These are phyloP conservation scores for Teratosphaeria zuluensis DNA, from an alignment of 2,329 filamentous ascomycete species.

Conservation along the genomic window DNA sequence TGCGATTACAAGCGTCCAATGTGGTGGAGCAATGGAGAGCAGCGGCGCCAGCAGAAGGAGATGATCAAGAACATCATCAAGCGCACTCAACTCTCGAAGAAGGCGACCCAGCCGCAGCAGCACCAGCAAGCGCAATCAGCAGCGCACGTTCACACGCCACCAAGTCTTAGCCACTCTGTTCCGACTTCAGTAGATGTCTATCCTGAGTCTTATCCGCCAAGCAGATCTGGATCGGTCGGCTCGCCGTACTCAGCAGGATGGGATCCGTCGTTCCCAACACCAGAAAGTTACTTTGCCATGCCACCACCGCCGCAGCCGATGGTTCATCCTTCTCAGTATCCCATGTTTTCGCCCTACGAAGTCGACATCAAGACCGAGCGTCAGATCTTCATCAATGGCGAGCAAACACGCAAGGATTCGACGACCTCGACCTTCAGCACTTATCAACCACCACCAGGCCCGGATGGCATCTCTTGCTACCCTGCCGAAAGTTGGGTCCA, in stretches of 20 bases:
- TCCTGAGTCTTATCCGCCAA: slow-evolving; percentile 63
- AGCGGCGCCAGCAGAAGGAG: slow-evolving; percentile 79
- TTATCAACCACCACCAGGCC: slow-evolving; percentile 68
- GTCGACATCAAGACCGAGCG: slow-evolving; percentile 93
- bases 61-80: slow-evolving; percentile 96
- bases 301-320: slow-evolving; percentile 39
- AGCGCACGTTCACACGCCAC: slow-evolving; percentile 53
- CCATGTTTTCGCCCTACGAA: slow-evolving; percentile 70
- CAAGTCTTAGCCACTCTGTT: slow-evolving; percentile 69
- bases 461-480: slow-evolving; percentile 53
- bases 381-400: slow-evolving; percentile 86
- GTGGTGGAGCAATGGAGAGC: slow-evolving; percentile 95
- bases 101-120: slow-evolving; percentile 46
- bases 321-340: slow-evolving; percentile 31
- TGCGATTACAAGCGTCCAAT: slow-evolving; percentile 95
- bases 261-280: slow-evolving; percentile 55
- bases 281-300: slow-evolving; percentile 52
- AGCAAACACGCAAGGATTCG: slow-evolving; percentile 75
- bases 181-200: slow-evolving; percentile 66
- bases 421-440: slow-evolving; percentile 88
- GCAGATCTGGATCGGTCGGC: slow-evolving; percentile 67
- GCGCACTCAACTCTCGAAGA: slow-evolving; percentile 87
- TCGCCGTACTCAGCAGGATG: slow-evolving; percentile 60
- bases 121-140: slow-evolving; percentile 26
- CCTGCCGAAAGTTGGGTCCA: slow-evolving; percentile 61